Percentiles rank a stretch among this genome's conserved stretches.
phyloP scores from a whole-genome alignment of 257 asterid genomes.

The Salvia miltiorrhiza region DNA sequence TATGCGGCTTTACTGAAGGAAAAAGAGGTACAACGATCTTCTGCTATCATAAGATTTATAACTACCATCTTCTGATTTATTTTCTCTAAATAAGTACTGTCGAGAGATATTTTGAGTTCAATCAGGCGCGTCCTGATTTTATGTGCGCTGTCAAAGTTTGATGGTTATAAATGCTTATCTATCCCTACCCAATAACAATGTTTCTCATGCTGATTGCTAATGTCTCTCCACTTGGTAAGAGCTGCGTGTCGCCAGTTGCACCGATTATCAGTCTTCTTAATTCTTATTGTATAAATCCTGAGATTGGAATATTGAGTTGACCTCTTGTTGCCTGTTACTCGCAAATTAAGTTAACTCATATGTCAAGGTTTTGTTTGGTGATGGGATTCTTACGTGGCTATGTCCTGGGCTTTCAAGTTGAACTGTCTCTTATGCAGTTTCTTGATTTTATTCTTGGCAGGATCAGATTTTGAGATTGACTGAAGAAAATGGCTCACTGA shows the following conservation, averaged over 20 bases:
- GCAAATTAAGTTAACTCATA: neutral
- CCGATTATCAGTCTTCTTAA: neutral
- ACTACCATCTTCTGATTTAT: neutral
- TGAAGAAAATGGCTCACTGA: slow-evolving; percentile 81
- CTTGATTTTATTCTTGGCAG: slow-evolving; percentile 39
- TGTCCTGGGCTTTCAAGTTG: neutral
- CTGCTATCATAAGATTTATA: neutral
- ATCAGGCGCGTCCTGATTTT: neutral
- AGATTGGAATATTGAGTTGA: neutral
- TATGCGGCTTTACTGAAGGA: slow-evolving; percentile 92
- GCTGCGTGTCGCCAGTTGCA: neutral
- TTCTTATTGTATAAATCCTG: neutral
- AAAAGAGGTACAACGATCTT: slow-evolving; percentile 61
- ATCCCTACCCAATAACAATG: neutral
- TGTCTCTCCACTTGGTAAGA: neutral
- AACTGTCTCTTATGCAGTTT: slow-evolving; percentile 15
- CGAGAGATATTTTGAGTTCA: neutral
- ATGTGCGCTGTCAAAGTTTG: neutral
- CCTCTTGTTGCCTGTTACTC: slow-evolving; percentile 10
- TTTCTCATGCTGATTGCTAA: slow-evolving; percentile 6
- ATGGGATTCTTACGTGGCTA: neutral
- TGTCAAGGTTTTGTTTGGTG: slow-evolving; percentile 1
- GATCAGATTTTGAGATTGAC: slow-evolving; percentile 62
- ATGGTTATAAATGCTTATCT: neutral
- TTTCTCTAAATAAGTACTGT: neutral